These are phyloP conservation scores for Pisolithus tinctorius DNA, from an alignment of 768 basidiomycete genomes.

Conservation along the genomic window DNA sequence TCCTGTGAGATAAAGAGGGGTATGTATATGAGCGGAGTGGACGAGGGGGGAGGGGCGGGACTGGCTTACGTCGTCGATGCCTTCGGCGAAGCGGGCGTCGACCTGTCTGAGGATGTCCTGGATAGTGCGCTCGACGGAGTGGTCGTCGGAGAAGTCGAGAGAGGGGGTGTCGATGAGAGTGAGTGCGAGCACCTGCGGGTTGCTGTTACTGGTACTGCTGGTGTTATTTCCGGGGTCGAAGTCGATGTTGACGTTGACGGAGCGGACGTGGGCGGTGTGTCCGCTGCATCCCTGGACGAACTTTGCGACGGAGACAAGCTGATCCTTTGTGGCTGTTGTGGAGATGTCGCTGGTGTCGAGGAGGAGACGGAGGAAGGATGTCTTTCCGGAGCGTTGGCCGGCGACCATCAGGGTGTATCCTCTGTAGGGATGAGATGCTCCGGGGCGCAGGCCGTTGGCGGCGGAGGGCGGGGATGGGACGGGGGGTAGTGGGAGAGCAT, in stretches of 20 bases:
- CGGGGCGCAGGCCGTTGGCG: constrained; percentile 23
- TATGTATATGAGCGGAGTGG: constrained; percentile 12
- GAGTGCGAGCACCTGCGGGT: constrained; percentile 49
- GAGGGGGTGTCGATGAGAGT: constrained; percentile 80
- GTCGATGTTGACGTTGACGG: constrained; percentile 67
- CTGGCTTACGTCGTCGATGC: constrained; percentile 65
- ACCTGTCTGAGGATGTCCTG: constrained; percentile 65
- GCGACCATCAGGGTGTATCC: constrained; percentile 73
- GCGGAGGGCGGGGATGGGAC: constrained; percentile 19
- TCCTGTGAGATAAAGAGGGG: constrained; percentile 42
- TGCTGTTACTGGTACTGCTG: constrained; percentile 16
- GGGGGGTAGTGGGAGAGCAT: constrained; percentile 18
- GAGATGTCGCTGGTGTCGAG: constrained; percentile 75
- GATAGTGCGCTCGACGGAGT: constrained; percentile 54
- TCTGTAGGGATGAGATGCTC: constrained; percentile 18
- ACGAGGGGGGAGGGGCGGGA: constrained; percentile 17
- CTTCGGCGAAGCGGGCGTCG: constrained; percentile 67
- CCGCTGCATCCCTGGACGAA: constrained; percentile 71
- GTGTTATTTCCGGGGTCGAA: constrained; percentile 39
- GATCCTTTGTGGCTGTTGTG: constrained; percentile 56
- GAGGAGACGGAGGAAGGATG: constrained; percentile 78
- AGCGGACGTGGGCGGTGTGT: constrained; percentile 67
- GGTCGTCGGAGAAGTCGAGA: constrained; percentile 65
- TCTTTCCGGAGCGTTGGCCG: constrained; percentile 79
- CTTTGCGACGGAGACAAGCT: constrained; percentile 74